Evolutionary conservation across 139 green algal species (phyloP).

Genomic region (Chlamydomonas schloesseri): DNA sequence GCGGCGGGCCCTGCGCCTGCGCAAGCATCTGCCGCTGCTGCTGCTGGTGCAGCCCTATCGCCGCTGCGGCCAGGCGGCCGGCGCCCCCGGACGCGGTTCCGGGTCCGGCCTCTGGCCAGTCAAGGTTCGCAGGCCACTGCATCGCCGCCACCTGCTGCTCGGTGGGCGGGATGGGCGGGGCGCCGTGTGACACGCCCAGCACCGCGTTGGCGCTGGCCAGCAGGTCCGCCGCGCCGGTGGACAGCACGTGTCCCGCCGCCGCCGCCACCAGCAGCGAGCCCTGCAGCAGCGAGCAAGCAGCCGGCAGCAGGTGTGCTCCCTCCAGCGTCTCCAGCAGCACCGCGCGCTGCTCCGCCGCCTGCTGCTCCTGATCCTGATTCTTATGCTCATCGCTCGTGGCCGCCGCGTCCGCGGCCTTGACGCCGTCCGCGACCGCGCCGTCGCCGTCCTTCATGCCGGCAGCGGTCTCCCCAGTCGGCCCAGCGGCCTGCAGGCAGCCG

Average conservation of each 20-base stretch:
- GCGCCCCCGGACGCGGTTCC: background rate
- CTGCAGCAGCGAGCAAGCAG: conserved; percentile 18
- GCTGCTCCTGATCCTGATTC: too few relatives aligned
- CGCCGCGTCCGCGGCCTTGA: background rate
- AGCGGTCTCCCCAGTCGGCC: background rate
- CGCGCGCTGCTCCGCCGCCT: background rate
- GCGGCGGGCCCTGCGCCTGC: background rate
- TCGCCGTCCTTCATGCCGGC: background rate
- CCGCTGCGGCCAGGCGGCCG: background rate
- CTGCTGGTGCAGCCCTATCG: background rate
- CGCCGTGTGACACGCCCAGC: background rate
- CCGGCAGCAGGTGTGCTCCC: conserved; percentile 39
- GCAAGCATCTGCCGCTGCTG: background rate
- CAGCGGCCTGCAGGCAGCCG: background rate
- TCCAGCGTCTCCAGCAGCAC: conserved; percentile 34
- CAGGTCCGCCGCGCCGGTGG: conserved; percentile 7
- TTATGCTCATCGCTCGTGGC: too few relatives aligned
- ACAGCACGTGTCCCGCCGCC: background rate
- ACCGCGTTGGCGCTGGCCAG: conserved; percentile 27
- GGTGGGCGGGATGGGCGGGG: background rate
- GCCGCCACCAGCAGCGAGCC: conserved; percentile 10
- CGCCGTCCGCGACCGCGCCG: background rate
- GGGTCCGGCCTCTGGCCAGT: conserved; percentile 1
- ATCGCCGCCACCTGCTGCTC: background rate
- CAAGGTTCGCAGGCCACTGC: conserved; percentile 16